A percentile compares a stretch with the other conserved stretches of the same genome.
phyloP scores from a whole-genome alignment of 1,284 basidiomycete genomes.

The Anthracocystis setariae region DNA sequence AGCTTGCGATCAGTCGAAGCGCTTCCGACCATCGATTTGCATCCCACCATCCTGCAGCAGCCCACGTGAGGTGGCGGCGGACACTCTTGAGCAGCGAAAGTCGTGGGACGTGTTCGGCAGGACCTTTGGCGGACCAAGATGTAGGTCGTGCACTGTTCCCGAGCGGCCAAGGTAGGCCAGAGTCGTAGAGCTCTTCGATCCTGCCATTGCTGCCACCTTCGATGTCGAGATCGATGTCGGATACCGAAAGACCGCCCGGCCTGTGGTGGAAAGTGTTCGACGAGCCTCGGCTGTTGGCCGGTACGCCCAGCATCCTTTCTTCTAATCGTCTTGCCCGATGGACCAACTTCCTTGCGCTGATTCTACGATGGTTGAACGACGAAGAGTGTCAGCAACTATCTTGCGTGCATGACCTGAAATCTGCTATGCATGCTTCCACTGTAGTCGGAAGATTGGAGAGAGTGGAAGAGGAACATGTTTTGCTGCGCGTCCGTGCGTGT shows the following conservation, averaged over 20 bases:
- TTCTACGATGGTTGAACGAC: neutral
- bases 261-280: constrained; percentile 37
- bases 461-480: neutral
- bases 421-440: too few relatives aligned
- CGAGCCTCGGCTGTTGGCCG: constrained; percentile 37
- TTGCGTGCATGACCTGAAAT: neutral
- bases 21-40: constrained; percentile 57
- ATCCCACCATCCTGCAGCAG: constrained; percentile 54
- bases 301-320: constrained; percentile 36
- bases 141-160: constrained; percentile 21
- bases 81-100: constrained; percentile 41
- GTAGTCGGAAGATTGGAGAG: too few relatives aligned
- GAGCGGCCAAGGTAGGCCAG: constrained; percentile 49
- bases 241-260: constrained; percentile 22
- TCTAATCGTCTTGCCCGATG: neutral
- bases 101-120: constrained; percentile 45
- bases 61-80: constrained; percentile 56
- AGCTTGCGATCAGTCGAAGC: constrained; percentile 41
- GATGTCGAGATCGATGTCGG: constrained; percentile 64
- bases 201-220: constrained; percentile 57
- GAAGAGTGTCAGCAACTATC: neutral
- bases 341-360: neutral
- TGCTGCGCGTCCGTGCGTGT: neutral
- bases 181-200: constrained; percentile 63
- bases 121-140: constrained; percentile 62